Conservation (phyloP, 768 basidiomycete genomes). For the Pleurotus ostreatus region DNA sequence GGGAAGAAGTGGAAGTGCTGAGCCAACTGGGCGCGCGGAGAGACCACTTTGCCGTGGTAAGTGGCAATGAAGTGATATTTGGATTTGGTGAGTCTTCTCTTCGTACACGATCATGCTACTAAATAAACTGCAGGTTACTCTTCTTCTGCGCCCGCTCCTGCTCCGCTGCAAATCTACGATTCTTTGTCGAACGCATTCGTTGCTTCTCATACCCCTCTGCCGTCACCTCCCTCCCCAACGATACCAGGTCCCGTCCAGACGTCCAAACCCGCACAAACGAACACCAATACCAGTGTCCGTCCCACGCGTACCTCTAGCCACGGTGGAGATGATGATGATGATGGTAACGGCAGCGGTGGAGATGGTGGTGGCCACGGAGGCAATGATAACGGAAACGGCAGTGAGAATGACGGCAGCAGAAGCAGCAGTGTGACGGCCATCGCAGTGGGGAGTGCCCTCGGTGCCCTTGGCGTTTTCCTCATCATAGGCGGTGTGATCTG, state of each 20-base stretch:
- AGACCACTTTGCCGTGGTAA: conserved; percentile 70
- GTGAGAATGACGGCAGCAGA: conserved; percentile 9
- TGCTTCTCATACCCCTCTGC: conserved; percentile 35
- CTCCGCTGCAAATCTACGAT: conserved; percentile 53
- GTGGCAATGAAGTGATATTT: conserved; percentile 64
- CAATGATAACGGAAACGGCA: conserved; percentile 17
- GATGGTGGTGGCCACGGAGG: conserved; percentile 13
- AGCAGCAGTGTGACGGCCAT: conserved; percentile 38
- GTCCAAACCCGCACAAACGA: conserved; percentile 8
- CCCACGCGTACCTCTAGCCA: conserved; percentile 13
- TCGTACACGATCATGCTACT: background rate
- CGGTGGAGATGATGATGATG: conserved; percentile 7
- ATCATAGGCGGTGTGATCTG: conserved; percentile 30
- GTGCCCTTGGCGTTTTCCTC: conserved; percentile 46
- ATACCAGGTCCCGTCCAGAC: conserved; percentile 31
- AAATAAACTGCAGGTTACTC: conserved; percentile 37
- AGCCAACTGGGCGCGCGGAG: conserved; percentile 57
- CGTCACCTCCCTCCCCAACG: conserved; percentile 26
- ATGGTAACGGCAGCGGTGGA: conserved; percentile 8
- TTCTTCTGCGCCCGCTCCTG: conserved; percentile 45
- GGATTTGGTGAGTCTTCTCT: conserved; percentile 60
- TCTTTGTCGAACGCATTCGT: conserved; percentile 37
- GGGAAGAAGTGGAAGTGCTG: conserved; percentile 50
- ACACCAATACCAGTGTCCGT: conserved; percentile 6
- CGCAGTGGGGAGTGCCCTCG: conserved; percentile 55